phyloP scores from a whole-genome alignment of 202 grass and related monocot species.

The Schoenoplectus triqueter region DNA sequence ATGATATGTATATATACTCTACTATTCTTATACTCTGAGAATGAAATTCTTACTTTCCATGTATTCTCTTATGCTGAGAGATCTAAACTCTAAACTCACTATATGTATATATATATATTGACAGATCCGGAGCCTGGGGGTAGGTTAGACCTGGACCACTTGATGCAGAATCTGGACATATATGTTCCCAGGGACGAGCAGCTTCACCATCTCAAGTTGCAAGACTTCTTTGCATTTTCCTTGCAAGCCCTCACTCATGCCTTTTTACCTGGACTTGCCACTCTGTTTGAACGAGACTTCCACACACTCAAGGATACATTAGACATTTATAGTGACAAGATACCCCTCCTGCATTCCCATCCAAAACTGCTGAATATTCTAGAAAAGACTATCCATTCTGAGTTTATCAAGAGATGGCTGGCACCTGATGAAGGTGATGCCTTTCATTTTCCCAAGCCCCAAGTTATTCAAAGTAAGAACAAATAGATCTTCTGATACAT shows the following conservation, averaged over 20 bases:
- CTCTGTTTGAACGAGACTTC: conserved; percentile 41
- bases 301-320: conserved; percentile 81
- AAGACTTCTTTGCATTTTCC: conserved; percentile 73
- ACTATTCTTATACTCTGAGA: background rate
- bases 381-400: conserved; percentile 46
- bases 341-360: conserved; percentile 38
- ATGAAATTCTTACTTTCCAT: background rate
- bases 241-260: conserved; percentile 59
- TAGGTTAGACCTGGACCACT: conserved; percentile 34
- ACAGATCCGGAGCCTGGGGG: conserved; percentile 75
- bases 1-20: background rate
- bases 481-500: background rate
- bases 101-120: background rate
- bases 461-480: conserved; percentile 63
- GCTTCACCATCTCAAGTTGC: conserved; percentile 79
- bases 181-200: conserved; percentile 80
- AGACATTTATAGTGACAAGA: conserved; percentile 59
- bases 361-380: conserved; percentile 39
- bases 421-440: conserved; percentile 52
- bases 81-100: background rate
- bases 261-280: conserved; percentile 44
- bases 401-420: conserved; percentile 56
- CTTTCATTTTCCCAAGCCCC: conserved; percentile 67
- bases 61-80: background rate
- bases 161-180: conserved; percentile 47